Percentiles rank a stretch among this genome's conserved stretches.
Conservation (phyloP, 2,329 filamentous ascomycete genomes). For the Aspergillus pseudoterreus region DNA sequence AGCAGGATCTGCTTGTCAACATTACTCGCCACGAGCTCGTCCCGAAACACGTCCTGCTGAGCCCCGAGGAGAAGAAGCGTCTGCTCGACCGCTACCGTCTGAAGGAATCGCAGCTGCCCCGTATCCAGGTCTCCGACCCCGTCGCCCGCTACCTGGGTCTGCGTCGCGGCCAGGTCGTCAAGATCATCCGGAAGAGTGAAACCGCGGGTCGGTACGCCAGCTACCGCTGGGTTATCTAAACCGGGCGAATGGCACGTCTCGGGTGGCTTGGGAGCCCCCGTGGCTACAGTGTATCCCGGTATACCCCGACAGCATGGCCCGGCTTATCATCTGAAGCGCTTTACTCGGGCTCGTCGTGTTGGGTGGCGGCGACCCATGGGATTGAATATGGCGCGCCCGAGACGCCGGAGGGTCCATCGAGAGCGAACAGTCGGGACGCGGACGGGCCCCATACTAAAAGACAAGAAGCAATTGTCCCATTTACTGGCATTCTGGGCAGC, state of each 20-base stretch:
- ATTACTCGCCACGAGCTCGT: constrained; percentile 98
- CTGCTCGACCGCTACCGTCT: constrained; percentile 85
- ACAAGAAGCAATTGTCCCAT: constrained; percentile 14
- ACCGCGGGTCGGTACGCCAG: constrained; percentile 95
- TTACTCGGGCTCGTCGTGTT: too few species aligned
- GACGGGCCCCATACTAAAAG: neutral
- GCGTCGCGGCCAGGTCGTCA: constrained; percentile 89
- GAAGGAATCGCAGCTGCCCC: constrained; percentile 94
- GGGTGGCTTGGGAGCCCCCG: neutral
- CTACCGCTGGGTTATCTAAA: constrained; percentile 67
- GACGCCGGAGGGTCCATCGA: neutral
- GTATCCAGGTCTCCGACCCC: constrained; percentile 87
- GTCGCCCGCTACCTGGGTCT: constrained; percentile 89
- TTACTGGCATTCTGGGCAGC: constrained; percentile 35
- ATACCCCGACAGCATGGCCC: neutral
- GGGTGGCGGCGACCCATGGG: neutral
- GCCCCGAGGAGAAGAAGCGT: constrained; percentile 80
- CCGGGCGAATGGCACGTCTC: too few species aligned
- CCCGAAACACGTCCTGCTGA: constrained; percentile 86
- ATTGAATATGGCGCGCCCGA: neutral
- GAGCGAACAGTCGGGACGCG: neutral
- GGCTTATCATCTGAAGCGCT: too few species aligned
- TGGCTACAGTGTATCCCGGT: neutral
- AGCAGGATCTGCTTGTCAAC: constrained; percentile 94
- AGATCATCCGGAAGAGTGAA: constrained; percentile 94